phyloP scores from a whole-genome alignment of 768 basidiomycete genomes.

The Russula sp. region DNA sequence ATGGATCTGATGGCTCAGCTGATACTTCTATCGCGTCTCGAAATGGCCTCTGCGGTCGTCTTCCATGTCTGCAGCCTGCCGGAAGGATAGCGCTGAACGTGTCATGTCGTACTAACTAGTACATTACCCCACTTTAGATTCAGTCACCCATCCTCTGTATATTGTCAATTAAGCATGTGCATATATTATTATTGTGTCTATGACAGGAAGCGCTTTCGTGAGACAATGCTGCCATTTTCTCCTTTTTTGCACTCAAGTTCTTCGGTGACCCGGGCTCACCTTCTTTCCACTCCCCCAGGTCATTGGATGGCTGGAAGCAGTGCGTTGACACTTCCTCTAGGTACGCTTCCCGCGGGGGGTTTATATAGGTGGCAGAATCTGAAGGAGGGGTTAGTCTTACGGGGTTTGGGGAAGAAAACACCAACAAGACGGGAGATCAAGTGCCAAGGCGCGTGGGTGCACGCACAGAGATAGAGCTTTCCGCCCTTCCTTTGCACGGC shows the following conservation, averaged over 20 bases:
- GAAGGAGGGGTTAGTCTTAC: not conserved
- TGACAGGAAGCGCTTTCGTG: not conserved
- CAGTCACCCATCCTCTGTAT: not conserved
- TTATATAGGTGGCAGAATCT: not conserved
- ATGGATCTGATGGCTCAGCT: constrained; percentile 83
- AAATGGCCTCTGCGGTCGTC: constrained; percentile 49
- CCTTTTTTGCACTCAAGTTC: no score
- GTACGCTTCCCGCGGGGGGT: constrained; percentile 21
- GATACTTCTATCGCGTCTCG: constrained; percentile 70
- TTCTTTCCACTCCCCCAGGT: not conserved
- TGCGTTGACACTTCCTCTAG: constrained; percentile 20
- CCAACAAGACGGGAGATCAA: not conserved
- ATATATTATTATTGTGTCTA: not conserved
- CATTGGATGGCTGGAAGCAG: constrained; percentile 21
- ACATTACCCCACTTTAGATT: not conserved
- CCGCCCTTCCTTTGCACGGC: constrained; percentile 20
- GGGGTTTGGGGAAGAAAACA: not conserved
- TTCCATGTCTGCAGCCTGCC: constrained; percentile 26
- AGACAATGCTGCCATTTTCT: no score
- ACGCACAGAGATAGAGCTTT: constrained; percentile 21
- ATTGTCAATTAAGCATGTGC: not conserved
- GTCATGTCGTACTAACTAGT: not conserved
- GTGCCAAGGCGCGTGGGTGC: not conserved
- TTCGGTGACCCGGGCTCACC: no score
- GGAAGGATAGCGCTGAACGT: not conserved